These are phyloP conservation scores for Saccharomycopsis schoenii DNA, from an alignment of 805 yeast species.

Conservation along the genomic window DNA sequence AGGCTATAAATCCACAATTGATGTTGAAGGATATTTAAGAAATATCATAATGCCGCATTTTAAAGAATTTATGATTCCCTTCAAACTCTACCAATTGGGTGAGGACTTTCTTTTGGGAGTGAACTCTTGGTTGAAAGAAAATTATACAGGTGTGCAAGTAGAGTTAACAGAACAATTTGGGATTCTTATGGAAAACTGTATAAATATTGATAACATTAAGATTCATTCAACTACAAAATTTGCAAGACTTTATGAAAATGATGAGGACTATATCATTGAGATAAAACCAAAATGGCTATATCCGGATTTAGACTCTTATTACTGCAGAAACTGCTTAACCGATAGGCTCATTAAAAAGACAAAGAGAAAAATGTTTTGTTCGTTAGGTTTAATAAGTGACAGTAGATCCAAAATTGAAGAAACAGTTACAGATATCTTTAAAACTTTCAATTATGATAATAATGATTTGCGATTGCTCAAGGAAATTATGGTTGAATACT, in stretches of 20 bases:
- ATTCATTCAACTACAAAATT: slow-evolving; percentile 27
- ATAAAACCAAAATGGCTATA: slow-evolving; percentile 53
- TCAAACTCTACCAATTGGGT: background rate
- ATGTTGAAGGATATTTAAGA: slow-evolving; percentile 28
- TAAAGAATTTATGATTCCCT: slow-evolving; percentile 1
- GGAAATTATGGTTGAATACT: slow-evolving; percentile 3
- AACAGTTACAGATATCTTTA: slow-evolving; percentile 24
- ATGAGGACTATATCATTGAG: slow-evolving; percentile 31
- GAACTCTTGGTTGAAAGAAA: background rate
- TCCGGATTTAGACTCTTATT: slow-evolving; percentile 33
- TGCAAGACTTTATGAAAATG: slow-evolving; percentile 26
- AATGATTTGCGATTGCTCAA: background rate
- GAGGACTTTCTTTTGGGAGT: background rate
- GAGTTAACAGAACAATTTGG: slow-evolving; percentile 28
- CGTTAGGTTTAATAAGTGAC: slow-evolving; percentile 33
- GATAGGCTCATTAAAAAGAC: slow-evolving; percentile 24
- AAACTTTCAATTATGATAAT: background rate
- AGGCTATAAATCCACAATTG: slow-evolving; percentile 27
- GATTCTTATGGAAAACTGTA: slow-evolving; percentile 31
- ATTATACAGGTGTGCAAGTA: background rate
- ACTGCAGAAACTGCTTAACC: slow-evolving; percentile 48
- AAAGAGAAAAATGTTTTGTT: slow-evolving; percentile 33
- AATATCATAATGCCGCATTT: slow-evolving; percentile 23
- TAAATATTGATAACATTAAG: slow-evolving; percentile 26
- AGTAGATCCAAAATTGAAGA: slow-evolving; percentile 26